A percentile compares a stretch with the other conserved stretches of the same genome.
Evolutionary conservation across 495 filamentous ascomycete genomes (phyloP).

Genomic region (Filosporella fistucella): DNA sequence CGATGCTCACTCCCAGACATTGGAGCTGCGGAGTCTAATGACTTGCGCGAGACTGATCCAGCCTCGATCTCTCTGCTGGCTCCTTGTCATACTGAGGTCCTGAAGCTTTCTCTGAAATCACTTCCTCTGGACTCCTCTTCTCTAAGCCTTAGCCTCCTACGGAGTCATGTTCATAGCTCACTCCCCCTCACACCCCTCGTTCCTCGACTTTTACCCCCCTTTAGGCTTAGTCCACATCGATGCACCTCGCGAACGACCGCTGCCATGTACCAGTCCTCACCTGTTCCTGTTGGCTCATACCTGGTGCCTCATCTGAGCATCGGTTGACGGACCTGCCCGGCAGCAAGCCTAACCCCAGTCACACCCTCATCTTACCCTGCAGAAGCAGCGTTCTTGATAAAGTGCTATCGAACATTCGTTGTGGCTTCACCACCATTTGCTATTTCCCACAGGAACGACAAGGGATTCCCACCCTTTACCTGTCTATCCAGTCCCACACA

Average conservation of each 20-base stretch:
- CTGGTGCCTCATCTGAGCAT: slow-evolving; percentile 26
- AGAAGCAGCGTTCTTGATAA: slow-evolving; percentile 20
- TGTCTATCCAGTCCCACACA: slow-evolving; percentile 3
- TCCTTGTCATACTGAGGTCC: slow-evolving; percentile 18
- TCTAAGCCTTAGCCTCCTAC: too few relatives aligned
- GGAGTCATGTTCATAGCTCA: too few relatives aligned
- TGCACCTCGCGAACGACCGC: slow-evolving; percentile 18
- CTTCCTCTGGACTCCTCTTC: too few relatives aligned
- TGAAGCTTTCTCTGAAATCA: too few relatives aligned
- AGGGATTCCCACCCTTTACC: too few relatives aligned
- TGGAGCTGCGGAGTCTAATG: slow-evolving; percentile 20
- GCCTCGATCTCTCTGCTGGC: slow-evolving; percentile 20
- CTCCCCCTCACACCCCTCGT: too few relatives aligned
- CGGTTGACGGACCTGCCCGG: slow-evolving; percentile 23
- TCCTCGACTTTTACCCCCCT: slow-evolving; percentile 13
- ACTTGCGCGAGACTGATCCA: slow-evolving; percentile 17
- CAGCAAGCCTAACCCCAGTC: slow-evolving; percentile 18
- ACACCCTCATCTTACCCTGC: slow-evolving; percentile 22
- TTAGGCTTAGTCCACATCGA: slow-evolving; percentile 20
- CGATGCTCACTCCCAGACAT: slow-evolving; percentile 9
- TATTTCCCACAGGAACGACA: slow-evolving; percentile 10
- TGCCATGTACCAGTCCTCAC: slow-evolving; percentile 11
- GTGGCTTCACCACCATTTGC: slow-evolving; percentile 21
- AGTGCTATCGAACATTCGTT: slow-evolving; percentile 17
- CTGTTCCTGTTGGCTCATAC: slow-evolving; percentile 17